phyloP scores from a whole-genome alignment of 148 eudicot species.

The Vaccinium vitisidaea region DNA sequence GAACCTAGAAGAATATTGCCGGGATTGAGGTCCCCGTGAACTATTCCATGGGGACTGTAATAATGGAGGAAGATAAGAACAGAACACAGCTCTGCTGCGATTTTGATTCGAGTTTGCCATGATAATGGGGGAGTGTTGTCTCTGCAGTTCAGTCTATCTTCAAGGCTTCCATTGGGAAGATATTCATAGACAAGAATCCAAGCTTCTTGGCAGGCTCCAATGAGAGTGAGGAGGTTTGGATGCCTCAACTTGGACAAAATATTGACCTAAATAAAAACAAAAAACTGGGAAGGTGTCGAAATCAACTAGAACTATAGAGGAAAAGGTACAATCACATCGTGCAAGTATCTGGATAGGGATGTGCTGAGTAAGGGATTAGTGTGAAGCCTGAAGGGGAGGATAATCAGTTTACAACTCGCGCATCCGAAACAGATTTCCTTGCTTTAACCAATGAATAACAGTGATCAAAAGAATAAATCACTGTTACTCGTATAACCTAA shows the following conservation, averaged over 20 bases:
- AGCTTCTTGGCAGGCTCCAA: conserved; percentile 81
- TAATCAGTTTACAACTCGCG: not conserved
- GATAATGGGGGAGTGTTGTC: conserved; percentile 72
- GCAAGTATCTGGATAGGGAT: not conserved
- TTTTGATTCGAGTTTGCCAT: conserved; percentile 77
- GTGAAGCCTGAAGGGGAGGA: not conserved
- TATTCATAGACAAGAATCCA: conserved; percentile 77
- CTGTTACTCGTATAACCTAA: not conserved
- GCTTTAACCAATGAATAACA: no score
- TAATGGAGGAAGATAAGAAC: conserved; percentile 79
- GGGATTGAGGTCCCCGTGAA: conserved; percentile 82
- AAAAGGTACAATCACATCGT: not conserved
- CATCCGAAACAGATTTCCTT: not conserved
- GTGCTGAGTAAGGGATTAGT: not conserved
- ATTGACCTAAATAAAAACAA: conserved; percentile 49
- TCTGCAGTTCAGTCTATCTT: conserved; percentile 76
- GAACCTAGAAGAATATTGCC: conserved; percentile 65
- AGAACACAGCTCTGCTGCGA: conserved; percentile 79
- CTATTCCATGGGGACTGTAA: conserved; percentile 46
- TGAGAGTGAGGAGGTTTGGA: conserved; percentile 78
- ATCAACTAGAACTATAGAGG: not conserved
- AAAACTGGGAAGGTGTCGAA: not conserved
- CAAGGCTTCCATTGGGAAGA: conserved; percentile 86
- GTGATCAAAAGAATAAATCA: not conserved
- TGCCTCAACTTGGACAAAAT: conserved; percentile 80